phyloP scores from a whole-genome alignment of 192 early-diverging fungal species.

The Spizellomyces punctatus region DNA sequence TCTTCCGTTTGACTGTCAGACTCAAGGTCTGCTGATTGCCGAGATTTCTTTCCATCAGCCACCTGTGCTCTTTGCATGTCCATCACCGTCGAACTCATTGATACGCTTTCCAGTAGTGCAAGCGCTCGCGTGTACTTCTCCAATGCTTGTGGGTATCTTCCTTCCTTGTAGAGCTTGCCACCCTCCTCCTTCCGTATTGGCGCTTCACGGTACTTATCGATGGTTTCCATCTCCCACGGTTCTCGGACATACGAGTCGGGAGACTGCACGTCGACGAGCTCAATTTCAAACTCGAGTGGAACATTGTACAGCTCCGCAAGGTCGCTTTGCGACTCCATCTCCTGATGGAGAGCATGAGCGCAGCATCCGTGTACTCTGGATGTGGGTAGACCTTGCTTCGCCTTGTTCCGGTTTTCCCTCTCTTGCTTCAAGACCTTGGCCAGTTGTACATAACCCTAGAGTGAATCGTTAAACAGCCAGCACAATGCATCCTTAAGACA shows the following conservation, averaged over 20 bases:
- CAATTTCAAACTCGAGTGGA: conserved; percentile 56
- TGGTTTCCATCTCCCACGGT: conserved; percentile 55
- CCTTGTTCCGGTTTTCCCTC: conserved; percentile 36
- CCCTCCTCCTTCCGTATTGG: conserved; percentile 47
- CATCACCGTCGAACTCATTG: conserved; percentile 34
- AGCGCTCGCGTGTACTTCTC: conserved; percentile 53
- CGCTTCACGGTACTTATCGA: conserved; percentile 49
- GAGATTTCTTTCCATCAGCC: conserved; percentile 4
- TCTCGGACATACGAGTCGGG: conserved; percentile 46
- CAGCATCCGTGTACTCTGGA: conserved; percentile 44
- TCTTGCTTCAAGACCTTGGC: conserved; percentile 51
- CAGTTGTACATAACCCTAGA: conserved; percentile 53
- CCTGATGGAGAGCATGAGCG: conserved; percentile 32
- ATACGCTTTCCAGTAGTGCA: conserved; percentile 48
- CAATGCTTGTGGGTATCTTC: conserved; percentile 40
- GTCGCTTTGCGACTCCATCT: conserved; percentile 35
- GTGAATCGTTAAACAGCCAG: not conserved
- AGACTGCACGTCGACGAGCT: conserved; percentile 45
- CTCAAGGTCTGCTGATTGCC: conserved; percentile 5
- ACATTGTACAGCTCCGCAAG: conserved; percentile 38
- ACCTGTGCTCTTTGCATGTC: conserved; percentile 39
- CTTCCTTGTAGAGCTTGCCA: conserved; percentile 34
- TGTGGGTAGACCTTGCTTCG: conserved; percentile 43
- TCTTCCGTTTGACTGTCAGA: not conserved
- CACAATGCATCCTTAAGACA: not conserved